Base-by-base conservation (phyloP, 192 early-diverging fungal species). In the Podila minutissima region DNA sequence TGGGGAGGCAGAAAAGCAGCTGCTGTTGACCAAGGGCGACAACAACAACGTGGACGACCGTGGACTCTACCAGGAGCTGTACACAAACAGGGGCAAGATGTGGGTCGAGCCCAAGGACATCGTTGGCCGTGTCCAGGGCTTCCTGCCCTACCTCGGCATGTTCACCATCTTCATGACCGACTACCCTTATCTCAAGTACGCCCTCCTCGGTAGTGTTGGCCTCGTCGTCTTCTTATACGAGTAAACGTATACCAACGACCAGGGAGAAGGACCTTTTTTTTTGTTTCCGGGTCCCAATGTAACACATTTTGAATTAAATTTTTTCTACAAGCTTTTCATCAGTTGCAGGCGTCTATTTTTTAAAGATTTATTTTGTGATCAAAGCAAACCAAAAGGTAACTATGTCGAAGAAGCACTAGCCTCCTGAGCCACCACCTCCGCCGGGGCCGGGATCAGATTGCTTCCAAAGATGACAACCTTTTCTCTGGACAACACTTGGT, bases 141-240 rank as follows among this genome's bases (percentile, higher is more conserved):
- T 94, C 84, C 81, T 98, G 60, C 96, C 96, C 19, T 95, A 97
- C 74, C 89, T 97, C 24, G 97, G 98, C 62, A 97, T 97, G 92
- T 92, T 97, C 29, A 98, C 96, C 15, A 99, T 99, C 64, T 83
- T 95, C 59, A 93, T 99, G 91, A 98, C 97, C 78, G 96, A 98
- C 71, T 97, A 95, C 64, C 97, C 97, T 72, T 90, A 95, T 84
- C 82, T 97, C n/a, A 99, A 99, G 79, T 90, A 86, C 55, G 90
- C 89, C 0, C 86, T 98, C 26, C 79, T 98, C 67, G 93, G 88
- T 29, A 89, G 89, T 6, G 86, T 99, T 41, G 93, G 92, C 46
- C 74, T 95, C 37, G 82, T 93, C 66, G 92, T 90, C 33, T 78
- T 96, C 58, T 29, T 81, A n/a, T 81, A 81, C 58, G 77, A 81